phyloP scores from a whole-genome alignment of 2,329 filamentous ascomycete genomes.

The Colletotrichum sp. region DNA sequence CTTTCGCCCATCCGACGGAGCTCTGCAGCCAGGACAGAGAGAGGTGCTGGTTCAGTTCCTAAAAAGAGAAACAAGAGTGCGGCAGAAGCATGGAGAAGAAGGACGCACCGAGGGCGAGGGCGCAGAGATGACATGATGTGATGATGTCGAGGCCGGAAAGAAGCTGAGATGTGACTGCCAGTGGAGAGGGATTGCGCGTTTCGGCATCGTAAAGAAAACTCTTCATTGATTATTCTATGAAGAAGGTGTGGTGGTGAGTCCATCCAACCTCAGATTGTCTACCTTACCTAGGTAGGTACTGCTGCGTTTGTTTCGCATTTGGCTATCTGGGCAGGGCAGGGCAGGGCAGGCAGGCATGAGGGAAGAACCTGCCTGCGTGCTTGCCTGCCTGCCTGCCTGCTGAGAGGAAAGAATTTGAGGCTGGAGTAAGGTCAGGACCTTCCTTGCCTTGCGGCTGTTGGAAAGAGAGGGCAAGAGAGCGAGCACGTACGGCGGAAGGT shows the following conservation, averaged over 20 bases:
- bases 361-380: background rate
- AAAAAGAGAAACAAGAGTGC: background rate
- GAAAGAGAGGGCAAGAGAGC: background rate
- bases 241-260: background rate
- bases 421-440: background rate
- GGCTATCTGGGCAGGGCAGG: background rate
- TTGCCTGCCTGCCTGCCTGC: background rate
- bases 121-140: slow-evolving; percentile 13
- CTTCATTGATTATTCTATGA: background rate
- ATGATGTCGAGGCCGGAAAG: background rate
- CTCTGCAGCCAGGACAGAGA: background rate
- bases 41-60: background rate
- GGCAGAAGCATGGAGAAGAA: background rate
- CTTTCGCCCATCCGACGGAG: slow-evolving; percentile 1
- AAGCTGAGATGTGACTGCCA: slow-evolving; percentile 13
- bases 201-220: background rate
- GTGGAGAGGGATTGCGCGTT: slow-evolving; percentile 1
- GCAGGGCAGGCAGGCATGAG: background rate
- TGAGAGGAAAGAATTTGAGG: background rate
- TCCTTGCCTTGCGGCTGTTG: background rate
- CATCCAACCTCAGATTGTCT: background rate
- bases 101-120: background rate
- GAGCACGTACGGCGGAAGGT: background rate
- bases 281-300: background rate
- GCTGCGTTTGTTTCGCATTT: background rate